phyloP scores from a whole-genome alignment of 768 basidiomycete genomes.

The Pisolithus tinctorius region DNA sequence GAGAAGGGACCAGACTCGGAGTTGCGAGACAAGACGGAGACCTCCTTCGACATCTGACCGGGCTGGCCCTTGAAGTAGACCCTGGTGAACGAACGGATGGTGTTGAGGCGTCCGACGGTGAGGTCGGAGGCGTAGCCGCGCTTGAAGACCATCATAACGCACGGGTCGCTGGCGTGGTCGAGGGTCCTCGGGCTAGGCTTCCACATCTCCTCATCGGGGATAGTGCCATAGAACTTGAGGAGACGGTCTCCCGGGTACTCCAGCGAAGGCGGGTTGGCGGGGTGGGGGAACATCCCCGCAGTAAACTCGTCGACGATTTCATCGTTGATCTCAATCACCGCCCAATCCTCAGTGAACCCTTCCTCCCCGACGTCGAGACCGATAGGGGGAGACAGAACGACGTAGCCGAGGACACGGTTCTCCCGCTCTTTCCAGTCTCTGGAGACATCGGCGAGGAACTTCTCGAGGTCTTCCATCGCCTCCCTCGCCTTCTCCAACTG shows the following conservation, averaged over 20 bases:
- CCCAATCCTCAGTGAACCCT: neutral
- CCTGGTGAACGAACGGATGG: slow-evolving; percentile 6
- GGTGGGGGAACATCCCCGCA: slow-evolving; percentile 12
- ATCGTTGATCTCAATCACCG: neutral
- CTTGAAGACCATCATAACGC: slow-evolving; percentile 10
- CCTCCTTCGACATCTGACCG: slow-evolving; percentile 4
- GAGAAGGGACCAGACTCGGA: slow-evolving; percentile 14
- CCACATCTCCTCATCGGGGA: slow-evolving; percentile 13
- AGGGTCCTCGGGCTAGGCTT: slow-evolving; percentile 5
- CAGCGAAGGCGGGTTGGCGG: slow-evolving; percentile 9
- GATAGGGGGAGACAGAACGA: slow-evolving; percentile 18
- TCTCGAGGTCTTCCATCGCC: slow-evolving; percentile 12
- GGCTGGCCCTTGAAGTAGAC: neutral
- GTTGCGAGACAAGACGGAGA: slow-evolving; percentile 5
- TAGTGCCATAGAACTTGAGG: slow-evolving; percentile 7
- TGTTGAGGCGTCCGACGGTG: slow-evolving; percentile 6
- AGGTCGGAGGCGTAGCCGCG: slow-evolving; percentile 5
- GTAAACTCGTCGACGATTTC: neutral
- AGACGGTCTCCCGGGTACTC: slow-evolving; percentile 16
- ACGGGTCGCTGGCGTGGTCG: slow-evolving; percentile 4
- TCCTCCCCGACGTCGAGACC: too few relatives aligned
- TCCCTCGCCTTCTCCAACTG: slow-evolving; percentile 5
- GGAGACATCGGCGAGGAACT: slow-evolving; percentile 9
- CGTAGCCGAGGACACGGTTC: slow-evolving; percentile 20
- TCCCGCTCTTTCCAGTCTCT: slow-evolving; percentile 10